These are phyloP conservation scores for Articulospora tetracladia DNA, from an alignment of 495 filamentous ascomycete genomes.

Conservation along the genomic window DNA sequence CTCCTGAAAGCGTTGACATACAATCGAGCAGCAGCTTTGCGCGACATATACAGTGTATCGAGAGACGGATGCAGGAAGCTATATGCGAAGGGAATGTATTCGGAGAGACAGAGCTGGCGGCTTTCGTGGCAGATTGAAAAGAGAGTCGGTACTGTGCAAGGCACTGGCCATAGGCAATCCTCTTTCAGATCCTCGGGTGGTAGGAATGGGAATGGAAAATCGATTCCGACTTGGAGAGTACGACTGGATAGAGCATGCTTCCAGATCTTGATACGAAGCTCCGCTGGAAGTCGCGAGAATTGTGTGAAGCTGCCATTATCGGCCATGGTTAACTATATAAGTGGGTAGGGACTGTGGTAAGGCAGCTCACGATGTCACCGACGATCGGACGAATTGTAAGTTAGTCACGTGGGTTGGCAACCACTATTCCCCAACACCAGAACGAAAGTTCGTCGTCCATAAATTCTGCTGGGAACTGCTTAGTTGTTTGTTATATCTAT, in stretches of 20 bases:
- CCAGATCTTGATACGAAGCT: slow-evolving; percentile 16
- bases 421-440: too few species aligned
- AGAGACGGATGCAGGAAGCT: slow-evolving; percentile 9
- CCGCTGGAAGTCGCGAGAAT: slow-evolving; percentile 9
- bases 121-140: slow-evolving; percentile 9
- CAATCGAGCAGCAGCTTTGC: not conserved
- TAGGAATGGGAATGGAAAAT: not conserved
- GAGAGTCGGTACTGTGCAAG: not conserved
- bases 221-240: not conserved
- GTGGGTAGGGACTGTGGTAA: too few species aligned
- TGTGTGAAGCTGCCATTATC: not conserved
- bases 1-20: not conserved
- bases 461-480: too few species aligned
- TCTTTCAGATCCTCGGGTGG: not conserved
- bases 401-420: too few species aligned
- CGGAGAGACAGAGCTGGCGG: slow-evolving; percentile 10
- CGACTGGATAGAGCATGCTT: not conserved
- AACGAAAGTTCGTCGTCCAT: too few species aligned
- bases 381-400: too few species aligned
- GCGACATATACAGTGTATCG: slow-evolving; percentile 9
- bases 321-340: not conserved
- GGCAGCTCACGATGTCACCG: too few species aligned
- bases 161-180: not conserved
- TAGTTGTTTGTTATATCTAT: too few species aligned
- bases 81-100: slow-evolving; percentile 10